Base-by-base conservation (phyloP, 257 asterid genomes). In the Cruciata laevipes region DNA sequence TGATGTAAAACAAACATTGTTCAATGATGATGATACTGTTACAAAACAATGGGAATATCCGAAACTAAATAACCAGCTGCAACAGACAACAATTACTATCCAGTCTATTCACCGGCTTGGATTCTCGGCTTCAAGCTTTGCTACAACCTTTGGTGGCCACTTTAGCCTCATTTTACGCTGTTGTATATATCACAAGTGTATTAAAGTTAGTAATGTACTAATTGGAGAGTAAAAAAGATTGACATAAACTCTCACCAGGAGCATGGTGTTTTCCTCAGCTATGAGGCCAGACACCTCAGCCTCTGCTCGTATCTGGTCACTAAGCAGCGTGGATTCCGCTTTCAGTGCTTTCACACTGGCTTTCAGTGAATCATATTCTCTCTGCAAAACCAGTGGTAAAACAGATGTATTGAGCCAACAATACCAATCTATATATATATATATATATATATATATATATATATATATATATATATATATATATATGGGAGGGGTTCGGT, bases 131-230 rank as follows among this genome's bases (percentile, higher is more conserved):
- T 75, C 60, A 4, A 75, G 69, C 10, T 7, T 18, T 12, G 35
- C 38, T 7, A 70, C 33, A 3, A 67, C 59, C 11, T 59, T 74
- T 12, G 75, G 72, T 23, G 61, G 2, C 16, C 49, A 65, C 7
- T 18, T n/a, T 32, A 5, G 32, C 72, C 68, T 75, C 47, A 75
- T 66, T 33, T 59, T 3, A 32, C 65, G 68, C 79, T 75, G 79
- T 58, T 62, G 27, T 69, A 75, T 60, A 35, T 69, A 75, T 60
- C 72, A 65, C n/a, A n/a, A n/a, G 33, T 31, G 57, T 32, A 42
- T 40, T 65, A 68, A 68, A 31, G 42, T 24, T 47, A 37, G 7
- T 65, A 16, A 42, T 3, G 13, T 25, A n/a, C n/a, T n/a, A n/a
- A n/a, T n/a, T n/a, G n/a, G n/a, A n/a, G n/a, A n/a, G n/a, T n/a